Percentiles rank a stretch among this genome's conserved stretches.
Evolutionary conservation across 2,329 filamentous ascomycete species (phyloP).

Genomic region (Fusarium compactum): DNA sequence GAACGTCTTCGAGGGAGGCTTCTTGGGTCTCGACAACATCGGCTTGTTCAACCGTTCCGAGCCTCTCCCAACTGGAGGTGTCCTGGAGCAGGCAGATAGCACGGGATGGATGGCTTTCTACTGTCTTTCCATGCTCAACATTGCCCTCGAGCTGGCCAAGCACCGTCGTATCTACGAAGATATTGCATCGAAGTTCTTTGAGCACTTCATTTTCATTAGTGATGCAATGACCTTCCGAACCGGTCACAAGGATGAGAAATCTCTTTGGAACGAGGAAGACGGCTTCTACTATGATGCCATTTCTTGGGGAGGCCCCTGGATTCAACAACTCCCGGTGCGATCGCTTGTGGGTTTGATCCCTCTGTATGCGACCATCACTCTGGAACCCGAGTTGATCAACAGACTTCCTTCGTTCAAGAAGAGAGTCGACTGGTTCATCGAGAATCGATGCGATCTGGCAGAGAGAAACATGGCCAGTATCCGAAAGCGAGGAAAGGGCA

Average conservation of each 20-base stretch:
- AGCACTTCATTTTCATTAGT: slow-evolving; percentile 97
- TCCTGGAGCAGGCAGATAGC: slow-evolving; percentile 95
- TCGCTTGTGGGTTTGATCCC: slow-evolving; percentile 95
- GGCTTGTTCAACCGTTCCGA: slow-evolving; percentile 97
- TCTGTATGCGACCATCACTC: slow-evolving; percentile 88
- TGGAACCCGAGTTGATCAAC: slow-evolving; percentile 94
- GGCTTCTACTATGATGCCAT: slow-evolving; percentile 99
- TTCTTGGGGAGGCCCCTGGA: slow-evolving; percentile 93
- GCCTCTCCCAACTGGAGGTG: slow-evolving; percentile 90
- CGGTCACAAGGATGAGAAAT: slow-evolving; percentile 78
- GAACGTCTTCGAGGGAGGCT: slow-evolving; percentile 97
- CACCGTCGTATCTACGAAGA: slow-evolving; percentile 96
- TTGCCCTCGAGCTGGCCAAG: slow-evolving; percentile 93
- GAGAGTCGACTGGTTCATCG: slow-evolving; percentile 92
- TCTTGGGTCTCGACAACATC: slow-evolving; percentile 96
- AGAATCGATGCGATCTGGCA: slow-evolving; percentile 86
- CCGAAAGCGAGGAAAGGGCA: slow-evolving; percentile 87
- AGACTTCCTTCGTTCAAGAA: slow-evolving; percentile 93
- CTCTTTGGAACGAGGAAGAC: slow-evolving; percentile 95
- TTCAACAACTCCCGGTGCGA: slow-evolving; percentile 89
- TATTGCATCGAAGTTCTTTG: slow-evolving; percentile 97
- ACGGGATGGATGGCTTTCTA: slow-evolving; percentile 99
- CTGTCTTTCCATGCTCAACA: slow-evolving; percentile 96
- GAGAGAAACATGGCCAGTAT: slow-evolving; percentile 97
- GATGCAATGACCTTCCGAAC: slow-evolving; percentile 93